Conservation (phyloP, 2,329 filamentous ascomycete genomes). For the Hypoxylon sp. region DNA sequence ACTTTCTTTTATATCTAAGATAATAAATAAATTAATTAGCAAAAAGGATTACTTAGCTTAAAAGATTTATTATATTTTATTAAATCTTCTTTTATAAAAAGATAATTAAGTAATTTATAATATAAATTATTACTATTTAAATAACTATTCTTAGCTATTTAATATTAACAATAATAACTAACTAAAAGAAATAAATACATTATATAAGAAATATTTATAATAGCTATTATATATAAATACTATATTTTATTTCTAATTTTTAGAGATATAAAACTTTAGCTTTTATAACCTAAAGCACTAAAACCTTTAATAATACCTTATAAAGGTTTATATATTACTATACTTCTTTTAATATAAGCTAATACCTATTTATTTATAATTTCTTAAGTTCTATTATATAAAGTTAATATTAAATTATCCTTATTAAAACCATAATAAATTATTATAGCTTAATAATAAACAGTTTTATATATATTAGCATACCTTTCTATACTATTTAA, state of each 20-base stretch:
- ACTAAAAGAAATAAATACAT: neutral
- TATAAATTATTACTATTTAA: neutral
- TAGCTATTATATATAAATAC: neutral
- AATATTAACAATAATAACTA: neutral
- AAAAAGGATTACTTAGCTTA: neutral
- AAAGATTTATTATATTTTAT: neutral
- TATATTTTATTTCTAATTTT: neutral
- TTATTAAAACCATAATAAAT: neutral
- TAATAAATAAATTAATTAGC: constrained; percentile 4
- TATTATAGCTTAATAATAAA: neutral
- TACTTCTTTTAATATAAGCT: neutral
- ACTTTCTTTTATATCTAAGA: constrained; percentile 1
- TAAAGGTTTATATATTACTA: neutral
- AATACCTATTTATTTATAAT: neutral
- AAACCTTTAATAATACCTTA: neutral
- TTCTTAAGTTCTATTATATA: neutral
- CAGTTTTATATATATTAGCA: too few species aligned
- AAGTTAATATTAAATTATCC: neutral
- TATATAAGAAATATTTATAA: neutral
- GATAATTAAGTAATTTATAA: neutral
- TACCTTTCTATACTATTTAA: too few species aligned
- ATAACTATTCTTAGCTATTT: neutral
- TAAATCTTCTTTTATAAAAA: neutral
- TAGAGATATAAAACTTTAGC: neutral
- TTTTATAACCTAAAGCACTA: neutral